These are phyloP conservation scores for Penicillium parvum DNA, from an alignment of 495 filamentous ascomycete genomes.

Conservation along the genomic window DNA sequence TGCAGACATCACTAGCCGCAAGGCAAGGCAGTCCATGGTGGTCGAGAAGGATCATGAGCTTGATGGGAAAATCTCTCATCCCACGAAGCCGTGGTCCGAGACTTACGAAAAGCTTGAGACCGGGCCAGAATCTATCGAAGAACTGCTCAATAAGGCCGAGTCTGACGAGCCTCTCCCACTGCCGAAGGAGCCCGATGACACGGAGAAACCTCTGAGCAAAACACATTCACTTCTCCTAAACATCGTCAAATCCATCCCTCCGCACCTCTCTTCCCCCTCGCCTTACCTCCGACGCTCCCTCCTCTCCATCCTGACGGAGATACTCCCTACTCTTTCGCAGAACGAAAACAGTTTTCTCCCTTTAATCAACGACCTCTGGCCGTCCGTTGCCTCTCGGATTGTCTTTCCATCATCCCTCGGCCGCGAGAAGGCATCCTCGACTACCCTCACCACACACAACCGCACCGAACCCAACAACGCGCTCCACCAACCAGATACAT, in stretches of 20 bases:
- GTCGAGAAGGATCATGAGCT: constrained; percentile 30
- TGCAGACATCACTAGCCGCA: constrained; percentile 30
- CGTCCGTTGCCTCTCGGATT: constrained; percentile 65
- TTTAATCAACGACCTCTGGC: constrained; percentile 85
- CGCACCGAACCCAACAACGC: constrained; percentile 7
- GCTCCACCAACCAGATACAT: constrained; percentile 16
- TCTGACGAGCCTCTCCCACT: constrained; percentile 37
- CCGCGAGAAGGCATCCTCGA: constrained; percentile 21
- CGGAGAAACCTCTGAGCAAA: constrained; percentile 50
- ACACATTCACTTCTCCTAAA: constrained; percentile 58
- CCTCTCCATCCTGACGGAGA: constrained; percentile 65
- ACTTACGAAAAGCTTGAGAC: constrained; percentile 24
- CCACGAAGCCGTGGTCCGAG: constrained; percentile 36
- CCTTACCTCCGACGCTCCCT: constrained; percentile 72
- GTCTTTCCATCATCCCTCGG: constrained; percentile 36
- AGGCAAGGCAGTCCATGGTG: constrained; percentile 32
- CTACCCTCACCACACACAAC: constrained; percentile 17
- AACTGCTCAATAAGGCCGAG: constrained; percentile 30
- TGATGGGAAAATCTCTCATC: constrained; percentile 30
- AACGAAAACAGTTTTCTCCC: constrained; percentile 83
- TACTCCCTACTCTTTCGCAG: constrained; percentile 60
- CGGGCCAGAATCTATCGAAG: constrained; percentile 29
- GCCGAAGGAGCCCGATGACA: constrained; percentile 48
- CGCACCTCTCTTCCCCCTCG: constrained; percentile 81
- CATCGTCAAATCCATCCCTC: constrained; percentile 67